These are phyloP conservation scores for Naganishia sp. DNA, from an alignment of 1,284 basidiomycete genomes.

Conservation along the genomic window DNA sequence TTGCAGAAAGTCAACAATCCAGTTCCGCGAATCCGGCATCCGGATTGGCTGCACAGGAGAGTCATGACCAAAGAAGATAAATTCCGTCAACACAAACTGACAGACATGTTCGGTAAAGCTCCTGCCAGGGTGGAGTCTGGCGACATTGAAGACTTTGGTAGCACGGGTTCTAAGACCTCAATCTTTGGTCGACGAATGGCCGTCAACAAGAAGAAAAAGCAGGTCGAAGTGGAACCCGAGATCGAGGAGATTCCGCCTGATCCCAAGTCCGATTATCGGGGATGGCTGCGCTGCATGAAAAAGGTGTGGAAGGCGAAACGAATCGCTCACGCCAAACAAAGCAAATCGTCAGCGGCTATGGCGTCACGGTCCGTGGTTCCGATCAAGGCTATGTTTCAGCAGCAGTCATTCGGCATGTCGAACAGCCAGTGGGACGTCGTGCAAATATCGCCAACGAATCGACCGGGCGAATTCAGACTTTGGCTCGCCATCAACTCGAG, in stretches of 20 bases:
- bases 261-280: conserved; percentile 67
- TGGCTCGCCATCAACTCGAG: conserved; percentile 86
- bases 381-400: conserved; percentile 77
- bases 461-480: conserved; percentile 80
- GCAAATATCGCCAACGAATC: conserved; percentile 76
- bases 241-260: conserved; percentile 58
- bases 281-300: conserved; percentile 78
- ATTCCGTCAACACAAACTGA: conserved; percentile 96
- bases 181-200: conserved; percentile 52
- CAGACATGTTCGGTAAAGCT: conserved; percentile 81
- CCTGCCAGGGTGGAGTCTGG: conserved; percentile 42
- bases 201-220: conserved; percentile 62
- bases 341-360: conserved; percentile 48
- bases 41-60: conserved; percentile 93
- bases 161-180: conserved; percentile 13
- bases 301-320: conserved; percentile 73
- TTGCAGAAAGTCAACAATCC: conserved; percentile 98
- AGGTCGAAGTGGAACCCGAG: conserved; percentile 37
- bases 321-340: conserved; percentile 33
- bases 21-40: conserved; percentile 92
- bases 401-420: conserved; percentile 64
- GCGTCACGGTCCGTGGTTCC: conserved; percentile 48
- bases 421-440: conserved; percentile 87
- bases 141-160: conserved; percentile 71
- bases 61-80: conserved; percentile 89